phyloP scores from a whole-genome alignment of 78 protist genomes.

The Bigelowiella natans region DNA sequence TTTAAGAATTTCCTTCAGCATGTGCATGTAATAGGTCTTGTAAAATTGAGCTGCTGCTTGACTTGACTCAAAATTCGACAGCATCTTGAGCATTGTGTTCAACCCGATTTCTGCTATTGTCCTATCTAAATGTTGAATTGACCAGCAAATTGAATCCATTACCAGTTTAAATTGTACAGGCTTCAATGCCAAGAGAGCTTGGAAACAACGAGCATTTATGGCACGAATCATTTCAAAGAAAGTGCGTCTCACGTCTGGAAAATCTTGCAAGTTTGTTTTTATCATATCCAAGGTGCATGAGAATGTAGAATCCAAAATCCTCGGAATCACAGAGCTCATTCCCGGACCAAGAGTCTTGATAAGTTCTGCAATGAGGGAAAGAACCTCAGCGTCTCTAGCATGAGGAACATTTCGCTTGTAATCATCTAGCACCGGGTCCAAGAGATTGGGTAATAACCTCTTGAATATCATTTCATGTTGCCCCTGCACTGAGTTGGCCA shows the following conservation, averaged over 20 bases:
- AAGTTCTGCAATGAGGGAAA: slow-evolving; percentile 51
- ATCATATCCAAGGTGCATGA: slow-evolving; percentile 79
- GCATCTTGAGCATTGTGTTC: slow-evolving; percentile 37
- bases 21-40: slow-evolving; percentile 18
- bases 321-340: slow-evolving; percentile 6
- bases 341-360: slow-evolving; percentile 23
- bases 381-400: slow-evolving; percentile 36
- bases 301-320: slow-evolving; percentile 68
- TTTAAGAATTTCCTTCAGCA: slow-evolving; percentile 10
- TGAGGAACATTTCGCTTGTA: slow-evolving; percentile 59
- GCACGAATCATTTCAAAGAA: slow-evolving; percentile 74
- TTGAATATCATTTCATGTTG: slow-evolving; percentile 15
- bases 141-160: slow-evolving; percentile 81
- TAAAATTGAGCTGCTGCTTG: slow-evolving; percentile 33
- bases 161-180: slow-evolving; percentile 54
- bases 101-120: slow-evolving; percentile 74
- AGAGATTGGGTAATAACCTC: slow-evolving; percentile 59
- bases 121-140: slow-evolving; percentile 79
- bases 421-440: slow-evolving; percentile 72
- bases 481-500: slow-evolving; percentile 29
- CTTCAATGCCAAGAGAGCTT: not conserved
- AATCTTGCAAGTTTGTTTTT: slow-evolving; percentile 67
- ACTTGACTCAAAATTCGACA: not conserved
- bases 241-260: slow-evolving; percentile 75
- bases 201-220: slow-evolving; percentile 73